phyloP scores from a whole-genome alignment of 2,329 filamentous ascomycete genomes.

The Periconia digitata region DNA sequence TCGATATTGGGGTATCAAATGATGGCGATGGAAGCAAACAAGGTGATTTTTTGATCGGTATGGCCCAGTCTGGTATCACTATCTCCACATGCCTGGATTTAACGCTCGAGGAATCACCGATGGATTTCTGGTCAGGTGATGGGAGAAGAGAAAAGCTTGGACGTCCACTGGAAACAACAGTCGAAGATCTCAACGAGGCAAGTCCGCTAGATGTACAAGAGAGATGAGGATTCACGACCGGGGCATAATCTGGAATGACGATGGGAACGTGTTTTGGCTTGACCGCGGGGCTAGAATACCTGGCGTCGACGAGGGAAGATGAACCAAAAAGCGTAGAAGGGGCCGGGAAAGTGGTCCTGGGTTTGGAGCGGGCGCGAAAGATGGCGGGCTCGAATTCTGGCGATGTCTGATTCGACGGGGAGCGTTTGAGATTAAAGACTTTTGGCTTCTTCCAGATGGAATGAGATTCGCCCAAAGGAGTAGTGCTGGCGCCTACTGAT shows the following conservation, averaged over 20 bases:
- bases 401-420: slow-evolving; percentile 27
- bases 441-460: slow-evolving; percentile 39
- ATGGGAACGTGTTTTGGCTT: slow-evolving; percentile 49
- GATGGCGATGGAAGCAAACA: slow-evolving; percentile 34
- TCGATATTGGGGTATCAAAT: slow-evolving; percentile 19
- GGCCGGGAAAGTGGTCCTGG: slow-evolving; percentile 23
- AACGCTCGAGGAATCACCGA: slow-evolving; percentile 32
- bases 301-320: slow-evolving; percentile 20
- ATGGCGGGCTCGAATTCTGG: slow-evolving; percentile 32
- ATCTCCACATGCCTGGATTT: slow-evolving; percentile 53
- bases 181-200: slow-evolving; percentile 36
- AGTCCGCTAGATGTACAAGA: slow-evolving; percentile 37
- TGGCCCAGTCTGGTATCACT: slow-evolving; percentile 49
- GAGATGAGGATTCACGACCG: slow-evolving; percentile 39
- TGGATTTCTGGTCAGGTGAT: slow-evolving; percentile 29
- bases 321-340: slow-evolving; percentile 21
- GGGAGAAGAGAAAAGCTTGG: slow-evolving; percentile 32
- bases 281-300: slow-evolving; percentile 24
- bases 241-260: slow-evolving; percentile 46
- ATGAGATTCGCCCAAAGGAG: slow-evolving; percentile 32
- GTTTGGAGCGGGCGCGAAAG: slow-evolving; percentile 25
- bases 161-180: slow-evolving; percentile 29
- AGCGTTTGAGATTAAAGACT: slow-evolving; percentile 30
- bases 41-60: slow-evolving; percentile 44
- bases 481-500: slow-evolving; percentile 37